These are phyloP conservation scores for Wakefieldia striispora DNA, from an alignment of 768 basidiomycete species.

Conservation along the genomic window DNA sequence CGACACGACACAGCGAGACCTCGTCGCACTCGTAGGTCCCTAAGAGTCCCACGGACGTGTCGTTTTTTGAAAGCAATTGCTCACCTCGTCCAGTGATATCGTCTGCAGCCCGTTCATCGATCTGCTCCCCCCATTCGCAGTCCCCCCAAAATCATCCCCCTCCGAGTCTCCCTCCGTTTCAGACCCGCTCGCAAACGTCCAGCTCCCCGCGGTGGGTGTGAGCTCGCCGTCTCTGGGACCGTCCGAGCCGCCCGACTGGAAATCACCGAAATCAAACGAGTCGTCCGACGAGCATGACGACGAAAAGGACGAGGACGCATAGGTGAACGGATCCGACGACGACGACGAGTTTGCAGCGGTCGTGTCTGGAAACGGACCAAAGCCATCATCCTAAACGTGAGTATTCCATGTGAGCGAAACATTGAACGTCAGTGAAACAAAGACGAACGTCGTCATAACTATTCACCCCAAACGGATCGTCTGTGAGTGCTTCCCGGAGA, in stretches of 20 bases:
- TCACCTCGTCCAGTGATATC: constrained; percentile 28
- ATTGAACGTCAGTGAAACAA: not conserved
- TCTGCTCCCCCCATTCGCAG: constrained; percentile 6
- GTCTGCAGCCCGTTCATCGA: constrained; percentile 20
- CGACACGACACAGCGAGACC: too few relatives aligned
- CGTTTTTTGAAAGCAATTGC: constrained; percentile 20
- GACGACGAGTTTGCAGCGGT: constrained; percentile 43
- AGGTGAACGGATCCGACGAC: constrained; percentile 59
- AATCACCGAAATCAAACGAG: constrained; percentile 79
- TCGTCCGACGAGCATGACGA: constrained; percentile 63
- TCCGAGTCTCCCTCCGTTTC: constrained; percentile 31
- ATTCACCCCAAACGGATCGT: constrained; percentile 49
- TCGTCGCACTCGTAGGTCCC: too few relatives aligned
- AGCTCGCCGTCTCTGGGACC: constrained; percentile 40
- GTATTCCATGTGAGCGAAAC: too few relatives aligned
- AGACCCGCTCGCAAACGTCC: constrained; percentile 57
- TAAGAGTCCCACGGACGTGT: constrained; percentile 17
- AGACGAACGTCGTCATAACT: constrained; percentile 48
- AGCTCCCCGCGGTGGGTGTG: constrained; percentile 67
- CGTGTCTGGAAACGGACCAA: constrained; percentile 79
- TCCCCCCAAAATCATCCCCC: constrained; percentile 30
- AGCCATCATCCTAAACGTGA: constrained; percentile 52
- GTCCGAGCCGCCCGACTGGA: constrained; percentile 48
- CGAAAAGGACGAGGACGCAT: constrained; percentile 41
- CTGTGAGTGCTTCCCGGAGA: constrained; percentile 36